phyloP scores from a whole-genome alignment of 1,139 yeast species.

The Geotrichum bryndzae region DNA sequence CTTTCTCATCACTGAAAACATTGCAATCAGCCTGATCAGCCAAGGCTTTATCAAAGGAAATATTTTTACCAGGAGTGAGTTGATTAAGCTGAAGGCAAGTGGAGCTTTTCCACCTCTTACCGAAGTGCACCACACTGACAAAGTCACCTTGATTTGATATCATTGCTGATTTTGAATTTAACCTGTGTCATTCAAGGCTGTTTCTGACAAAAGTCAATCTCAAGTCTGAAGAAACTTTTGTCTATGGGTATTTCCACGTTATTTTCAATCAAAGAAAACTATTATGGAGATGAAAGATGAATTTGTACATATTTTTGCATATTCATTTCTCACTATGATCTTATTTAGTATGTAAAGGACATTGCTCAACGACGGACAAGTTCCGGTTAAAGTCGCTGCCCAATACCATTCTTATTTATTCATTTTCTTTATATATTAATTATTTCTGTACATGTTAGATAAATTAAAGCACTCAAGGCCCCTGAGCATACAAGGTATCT shows the following conservation, averaged over 20 bases:
- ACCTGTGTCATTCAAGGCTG: not conserved
- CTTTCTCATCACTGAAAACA: slow-evolving; percentile 31
- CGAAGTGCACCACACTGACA: slow-evolving; percentile 19
- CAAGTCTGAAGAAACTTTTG: not conserved
- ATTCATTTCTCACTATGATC: too few species aligned
- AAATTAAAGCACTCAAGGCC: too few species aligned
- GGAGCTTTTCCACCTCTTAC: slow-evolving; percentile 28
- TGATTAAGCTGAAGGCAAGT: slow-evolving; percentile 25
- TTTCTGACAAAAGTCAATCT: not conserved
- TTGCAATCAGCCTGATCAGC: slow-evolving; percentile 34
- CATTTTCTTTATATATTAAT: too few species aligned
- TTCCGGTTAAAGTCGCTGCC: too few species aligned
- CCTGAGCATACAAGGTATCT: too few species aligned
- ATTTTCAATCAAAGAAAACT: too few species aligned
- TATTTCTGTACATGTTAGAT: too few species aligned
- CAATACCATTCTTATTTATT: too few species aligned
- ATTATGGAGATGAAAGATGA: too few species aligned
- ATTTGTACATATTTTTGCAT: too few species aligned
- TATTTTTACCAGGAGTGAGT: slow-evolving; percentile 28
- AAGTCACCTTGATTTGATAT: not conserved
- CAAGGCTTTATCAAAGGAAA: slow-evolving; percentile 37
- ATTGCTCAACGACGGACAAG: too few species aligned
- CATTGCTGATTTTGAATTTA: not conserved
- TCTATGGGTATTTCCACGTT: not conserved
- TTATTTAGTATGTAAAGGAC: too few species aligned